A percentile compares a stretch with the other conserved stretches of the same genome.
These are phyloP conservation scores for Kalaharituber pfeilii DNA, from an alignment of 2,329 filamentous ascomycete species.

Conservation along the genomic window DNA sequence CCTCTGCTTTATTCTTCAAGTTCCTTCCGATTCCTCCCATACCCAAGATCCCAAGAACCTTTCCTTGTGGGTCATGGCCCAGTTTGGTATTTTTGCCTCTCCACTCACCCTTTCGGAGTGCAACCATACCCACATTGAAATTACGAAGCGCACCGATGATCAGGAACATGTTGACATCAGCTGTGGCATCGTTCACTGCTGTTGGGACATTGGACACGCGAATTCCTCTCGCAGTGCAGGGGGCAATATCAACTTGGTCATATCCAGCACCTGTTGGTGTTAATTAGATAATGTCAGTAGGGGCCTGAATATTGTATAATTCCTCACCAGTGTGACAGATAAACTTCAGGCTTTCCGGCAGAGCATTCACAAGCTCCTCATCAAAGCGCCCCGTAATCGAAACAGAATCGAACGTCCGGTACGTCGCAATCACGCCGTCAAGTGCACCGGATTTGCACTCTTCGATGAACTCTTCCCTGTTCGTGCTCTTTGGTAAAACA, in stretches of 20 bases:
- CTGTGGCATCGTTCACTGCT: conserved; percentile 66
- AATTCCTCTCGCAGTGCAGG: conserved; percentile 45
- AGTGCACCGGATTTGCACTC: conserved; percentile 49
- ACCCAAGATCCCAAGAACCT: conserved; percentile 61
- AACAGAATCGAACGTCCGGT: conserved; percentile 52
- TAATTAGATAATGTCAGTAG: conserved; percentile 4
- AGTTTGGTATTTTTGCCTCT: conserved; percentile 38
- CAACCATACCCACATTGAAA: conserved; percentile 48
- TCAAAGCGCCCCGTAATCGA: conserved; percentile 52
- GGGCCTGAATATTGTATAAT: neutral
- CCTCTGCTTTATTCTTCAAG: conserved; percentile 53
- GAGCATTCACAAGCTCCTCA: conserved; percentile 44
- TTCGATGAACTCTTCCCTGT: conserved; percentile 48
- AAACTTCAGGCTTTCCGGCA: conserved; percentile 39
- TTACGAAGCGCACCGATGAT: conserved; percentile 64
- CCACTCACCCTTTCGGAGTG: conserved; percentile 51
- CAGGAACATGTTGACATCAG: conserved; percentile 64
- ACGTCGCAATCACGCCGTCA: conserved; percentile 47
- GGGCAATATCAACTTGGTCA: conserved; percentile 59
- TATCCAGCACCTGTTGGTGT: conserved; percentile 52
- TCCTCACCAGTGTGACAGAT: conserved; percentile 42
- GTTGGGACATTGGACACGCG: conserved; percentile 66
- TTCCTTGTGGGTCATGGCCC: conserved; percentile 63
- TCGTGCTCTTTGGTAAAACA: conserved; percentile 41
- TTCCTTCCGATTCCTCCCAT: conserved; percentile 77